Evolutionary conservation across 495 filamentous ascomycete genomes (phyloP).

Genomic region (Lasiosphaeria hispida): DNA sequence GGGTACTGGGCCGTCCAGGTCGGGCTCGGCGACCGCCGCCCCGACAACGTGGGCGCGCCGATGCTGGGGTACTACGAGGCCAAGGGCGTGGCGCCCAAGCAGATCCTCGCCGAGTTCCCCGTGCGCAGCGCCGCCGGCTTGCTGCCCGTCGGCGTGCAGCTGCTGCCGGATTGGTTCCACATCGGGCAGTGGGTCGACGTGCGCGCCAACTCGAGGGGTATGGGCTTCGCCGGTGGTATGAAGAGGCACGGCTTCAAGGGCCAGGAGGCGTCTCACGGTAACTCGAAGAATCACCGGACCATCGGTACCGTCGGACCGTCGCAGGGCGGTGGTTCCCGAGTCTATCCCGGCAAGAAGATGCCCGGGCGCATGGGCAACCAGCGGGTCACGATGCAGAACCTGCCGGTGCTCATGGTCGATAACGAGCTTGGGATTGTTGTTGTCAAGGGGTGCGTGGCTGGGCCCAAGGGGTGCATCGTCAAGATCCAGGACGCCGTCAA

Average conservation of each 20-base stretch:
- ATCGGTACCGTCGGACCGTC: conserved; percentile 84
- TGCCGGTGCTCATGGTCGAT: conserved; percentile 85
- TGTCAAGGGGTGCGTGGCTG: conserved; percentile 78
- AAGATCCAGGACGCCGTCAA: conserved; percentile 88
- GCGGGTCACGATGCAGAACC: conserved; percentile 81
- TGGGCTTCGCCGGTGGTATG: conserved; percentile 96
- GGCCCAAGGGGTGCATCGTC: conserved; percentile 79
- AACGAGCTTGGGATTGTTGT: conserved; percentile 80
- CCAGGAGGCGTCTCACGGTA: conserved; percentile 91
- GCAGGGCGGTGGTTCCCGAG: conserved; percentile 88
- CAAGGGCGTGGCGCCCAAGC: conserved; percentile 75
- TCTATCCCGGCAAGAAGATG: conserved; percentile 96
- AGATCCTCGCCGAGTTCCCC: conserved; percentile 78
- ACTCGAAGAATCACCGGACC: conserved; percentile 83
- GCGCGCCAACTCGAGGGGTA: conserved; percentile 71
- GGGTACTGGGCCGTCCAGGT: conserved; percentile 94
- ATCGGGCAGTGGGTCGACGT: conserved; percentile 90
- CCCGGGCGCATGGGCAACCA: conserved; percentile 89
- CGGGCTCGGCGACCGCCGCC: conserved; percentile 72
- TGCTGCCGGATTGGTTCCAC: conserved; percentile 82
- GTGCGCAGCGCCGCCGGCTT: conserved; percentile 75
- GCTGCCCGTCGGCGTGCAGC: conserved; percentile 64
- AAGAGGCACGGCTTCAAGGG: conserved; percentile 86
- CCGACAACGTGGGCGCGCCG: conserved; percentile 72
- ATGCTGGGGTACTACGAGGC: conserved; percentile 81